Evolutionary conservation across 1,139 yeast genomes (phyloP).

Genomic region (Blastobotrys illinoisensis): DNA sequence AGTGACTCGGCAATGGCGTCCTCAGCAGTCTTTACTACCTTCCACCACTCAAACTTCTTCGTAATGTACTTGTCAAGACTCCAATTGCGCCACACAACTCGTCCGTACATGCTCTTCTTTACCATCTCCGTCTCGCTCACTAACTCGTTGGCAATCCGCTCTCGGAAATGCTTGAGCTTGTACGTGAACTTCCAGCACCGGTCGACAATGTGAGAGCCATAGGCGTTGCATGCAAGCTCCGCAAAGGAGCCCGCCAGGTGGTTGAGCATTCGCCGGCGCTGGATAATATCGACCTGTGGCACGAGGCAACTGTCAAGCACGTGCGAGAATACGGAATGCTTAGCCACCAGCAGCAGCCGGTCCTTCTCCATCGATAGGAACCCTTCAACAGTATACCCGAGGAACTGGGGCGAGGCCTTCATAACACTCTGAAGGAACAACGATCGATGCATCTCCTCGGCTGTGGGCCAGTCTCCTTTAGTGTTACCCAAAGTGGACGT

Average conservation of each 20-base stretch:
- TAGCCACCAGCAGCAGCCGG: constrained; percentile 63
- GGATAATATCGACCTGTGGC: constrained; percentile 48
- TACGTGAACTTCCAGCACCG: constrained; percentile 74
- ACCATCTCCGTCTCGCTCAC: constrained; percentile 57
- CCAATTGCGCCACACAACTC: constrained; percentile 96
- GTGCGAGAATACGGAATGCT: constrained; percentile 85
- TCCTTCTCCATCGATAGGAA: constrained; percentile 55
- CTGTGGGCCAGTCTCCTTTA: constrained; percentile 86
- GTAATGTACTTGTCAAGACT: constrained; percentile 68
- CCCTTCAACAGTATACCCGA: constrained; percentile 54
- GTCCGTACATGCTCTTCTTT: constrained; percentile 82
- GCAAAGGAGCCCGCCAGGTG: constrained; percentile 45
- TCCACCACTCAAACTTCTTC: constrained; percentile 80
- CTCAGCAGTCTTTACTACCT: constrained; percentile 65
- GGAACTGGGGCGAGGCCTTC: constrained; percentile 53
- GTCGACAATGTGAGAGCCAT: constrained; percentile 90
- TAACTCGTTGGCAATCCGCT: constrained; percentile 71
- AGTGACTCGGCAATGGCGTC: constrained; percentile 24
- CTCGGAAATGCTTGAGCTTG: constrained; percentile 77
- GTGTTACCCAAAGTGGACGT: constrained; percentile 76
- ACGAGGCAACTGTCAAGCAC: constrained; percentile 44
- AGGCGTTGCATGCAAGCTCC: constrained; percentile 72
- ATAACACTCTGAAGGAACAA: constrained; percentile 61
- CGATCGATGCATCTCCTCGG: constrained; percentile 79
- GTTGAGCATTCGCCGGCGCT: constrained; percentile 66